Conservation (phyloP, 2,329 filamentous ascomycete genomes). For the Pseudopithomyces maydicus region DNA sequence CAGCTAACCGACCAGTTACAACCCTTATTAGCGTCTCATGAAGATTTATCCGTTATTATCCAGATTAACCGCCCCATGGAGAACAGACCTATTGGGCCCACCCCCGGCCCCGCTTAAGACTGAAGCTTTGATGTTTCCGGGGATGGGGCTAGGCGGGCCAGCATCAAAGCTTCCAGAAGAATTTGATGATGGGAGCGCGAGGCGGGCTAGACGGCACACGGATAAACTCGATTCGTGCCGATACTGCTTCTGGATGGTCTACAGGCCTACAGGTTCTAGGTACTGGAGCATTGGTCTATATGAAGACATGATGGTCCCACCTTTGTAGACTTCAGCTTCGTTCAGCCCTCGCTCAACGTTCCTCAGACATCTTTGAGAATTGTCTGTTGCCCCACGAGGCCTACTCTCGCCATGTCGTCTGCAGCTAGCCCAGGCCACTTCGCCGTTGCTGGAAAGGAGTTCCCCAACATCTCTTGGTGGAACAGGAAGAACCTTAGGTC, state of each 20-base stretch:
- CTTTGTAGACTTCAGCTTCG: conserved; percentile 11
- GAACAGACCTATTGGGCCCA: conserved; percentile 9
- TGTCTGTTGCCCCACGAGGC: background rate
- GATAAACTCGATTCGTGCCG: conserved; percentile 18
- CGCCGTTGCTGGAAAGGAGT: conserved; percentile 21
- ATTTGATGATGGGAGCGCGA: conserved; percentile 8
- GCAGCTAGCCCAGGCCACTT: conserved; percentile 21
- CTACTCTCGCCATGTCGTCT: conserved; percentile 6
- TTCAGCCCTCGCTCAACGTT: conserved; percentile 12
- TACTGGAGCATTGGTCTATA: conserved; percentile 12
- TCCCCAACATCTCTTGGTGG: conserved; percentile 22
- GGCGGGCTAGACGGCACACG: conserved; percentile 19
- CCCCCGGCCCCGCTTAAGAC: conserved; percentile 4
- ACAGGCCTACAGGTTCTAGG: conserved; percentile 9
- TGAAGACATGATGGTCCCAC: conserved; percentile 11
- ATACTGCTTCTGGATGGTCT: conserved; percentile 2
- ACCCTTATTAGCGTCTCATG: background rate
- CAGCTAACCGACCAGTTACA: conserved; percentile 12
- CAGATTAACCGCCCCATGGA: conserved; percentile 16
- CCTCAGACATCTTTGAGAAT: background rate
- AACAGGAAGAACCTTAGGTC: conserved; percentile 17
- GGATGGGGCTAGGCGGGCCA: conserved; percentile 8
- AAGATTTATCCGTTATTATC: conserved; percentile 24
- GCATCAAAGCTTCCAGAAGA: conserved; percentile 21
- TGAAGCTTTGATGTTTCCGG: conserved; percentile 16